Evolutionary conservation across 140 eudicot genomes (phyloP), one percentile per base, ranked within the genome.

Genomic region (Erigeron philadelphicus): DNA sequence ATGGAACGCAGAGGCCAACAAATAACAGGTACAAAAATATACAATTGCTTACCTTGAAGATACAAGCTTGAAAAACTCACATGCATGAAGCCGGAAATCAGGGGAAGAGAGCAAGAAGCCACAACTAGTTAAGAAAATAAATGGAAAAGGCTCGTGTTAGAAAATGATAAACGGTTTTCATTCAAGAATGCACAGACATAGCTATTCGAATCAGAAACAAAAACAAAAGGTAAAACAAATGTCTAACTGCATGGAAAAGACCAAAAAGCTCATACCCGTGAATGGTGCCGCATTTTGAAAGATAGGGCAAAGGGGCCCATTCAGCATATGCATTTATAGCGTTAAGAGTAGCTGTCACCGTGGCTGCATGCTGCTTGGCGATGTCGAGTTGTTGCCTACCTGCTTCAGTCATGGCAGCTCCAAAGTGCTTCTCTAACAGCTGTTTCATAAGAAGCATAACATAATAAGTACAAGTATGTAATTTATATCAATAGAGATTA

Each of bases 251-350:
- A 67, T 49, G 42, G 17, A 48, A 61, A 71, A 17, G 46, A 42
- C 45, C 31, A 69, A 78, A 57, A 61, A 72, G 64, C 35, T 17
- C 16, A 47, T 88, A 93, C 98, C 98, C 95, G 61, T 89, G 86
- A 60, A 94, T 83, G 11, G 86, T 85, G 77, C 95, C 95, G 82
- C 70, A 85, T 82, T 87, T 87, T 69, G 89, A 83, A 82, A 94
- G 95, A 85, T 89, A 94, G n/a, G 95, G 86, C 62, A 94, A 23
- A 42, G 97, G 99, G 35, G 96, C 95, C 99, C 99, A 94, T 75
- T 94, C 99, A 59, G 88, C 99, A 85, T 94, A 94, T 55, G 99
- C 99, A 83, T 87, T 94, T 63, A 94, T 67, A 67, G 99, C 95
- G 82, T 94, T 85, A 66, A 85, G 81, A 72, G 90, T 78, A 71